Percentiles rank a stretch among this genome's conserved stretches.
Evolutionary conservation across 2,329 filamentous ascomycete species (phyloP).

Genomic region (Aspergillus tubingensis): DNA sequence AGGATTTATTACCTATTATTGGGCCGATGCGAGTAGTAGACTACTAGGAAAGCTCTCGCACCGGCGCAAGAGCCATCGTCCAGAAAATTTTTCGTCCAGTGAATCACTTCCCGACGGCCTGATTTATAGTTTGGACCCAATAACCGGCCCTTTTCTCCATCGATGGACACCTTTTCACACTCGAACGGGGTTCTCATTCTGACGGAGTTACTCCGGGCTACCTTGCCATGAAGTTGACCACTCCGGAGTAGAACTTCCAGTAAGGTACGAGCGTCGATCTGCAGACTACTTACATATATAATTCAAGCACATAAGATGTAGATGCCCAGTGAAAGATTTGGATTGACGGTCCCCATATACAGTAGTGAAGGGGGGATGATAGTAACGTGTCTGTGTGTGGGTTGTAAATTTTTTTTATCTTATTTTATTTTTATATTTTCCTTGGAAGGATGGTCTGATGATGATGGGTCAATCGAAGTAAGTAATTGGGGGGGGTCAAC

Average conservation of each 20-base stretch:
- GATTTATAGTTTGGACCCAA: slow-evolving; percentile 9
- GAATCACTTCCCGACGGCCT: neutral
- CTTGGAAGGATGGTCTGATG: neutral
- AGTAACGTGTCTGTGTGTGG: neutral
- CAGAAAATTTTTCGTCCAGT: slow-evolving; percentile 3
- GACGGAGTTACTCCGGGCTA: slow-evolving; percentile 6
- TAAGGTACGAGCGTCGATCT: neutral
- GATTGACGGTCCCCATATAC: too few relatives aligned
- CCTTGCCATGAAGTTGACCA: neutral
- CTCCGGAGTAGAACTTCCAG: neutral
- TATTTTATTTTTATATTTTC: too few relatives aligned
- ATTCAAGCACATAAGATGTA: neutral
- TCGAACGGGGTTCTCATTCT: neutral
- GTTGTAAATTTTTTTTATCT: neutral
- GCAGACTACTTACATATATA: neutral
- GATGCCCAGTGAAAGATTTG: neutral
- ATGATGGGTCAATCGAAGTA: slow-evolving; percentile 3
- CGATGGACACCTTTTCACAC: slow-evolving; percentile 1
- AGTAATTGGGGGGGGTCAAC: neutral
- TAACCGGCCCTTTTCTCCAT: neutral
- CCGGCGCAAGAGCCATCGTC: slow-evolving; percentile 1
- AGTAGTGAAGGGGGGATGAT: too few relatives aligned
- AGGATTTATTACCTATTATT: slow-evolving; percentile 8
- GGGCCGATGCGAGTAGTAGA: neutral
- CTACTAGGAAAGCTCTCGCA: neutral